Evolutionary conservation across 2,329 filamentous ascomycete genomes (phyloP), one percentile per base, ranked within the genome.

Genomic region (Chrysoporthe deuterocubensis): DNA sequence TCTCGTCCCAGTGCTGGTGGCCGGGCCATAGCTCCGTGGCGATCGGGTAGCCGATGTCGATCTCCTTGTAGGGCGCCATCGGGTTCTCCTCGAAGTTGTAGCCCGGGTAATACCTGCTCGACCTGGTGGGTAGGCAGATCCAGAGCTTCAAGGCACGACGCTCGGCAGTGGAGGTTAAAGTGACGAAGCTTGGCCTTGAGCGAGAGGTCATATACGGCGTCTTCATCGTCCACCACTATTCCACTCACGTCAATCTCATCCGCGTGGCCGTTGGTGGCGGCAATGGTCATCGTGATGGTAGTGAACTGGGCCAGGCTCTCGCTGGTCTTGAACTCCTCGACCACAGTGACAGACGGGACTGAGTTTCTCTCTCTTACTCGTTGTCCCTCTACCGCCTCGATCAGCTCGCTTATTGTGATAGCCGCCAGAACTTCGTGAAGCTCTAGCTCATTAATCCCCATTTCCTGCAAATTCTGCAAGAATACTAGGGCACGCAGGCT

Each of bases 401-500:
- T 70, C 4, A 67, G 34, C 8, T 46, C 62, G 34, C 11, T 14
- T 5, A 64, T 21, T 13, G 62, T 56, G 9, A 5, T 4, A n/a
- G 40, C 32, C 26, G 34, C 13, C 2, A 64, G 52, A 16, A 64
- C 52, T 6, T 54, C 50, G 21, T 64, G 44, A 18, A 64, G 56
- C 18, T 48, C 37, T 13, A 64, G 50, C 3, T 37, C 13, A 8
- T n/a, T 21, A 16, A 64, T 44, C 2, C 46, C 37, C 26, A 44
- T 34, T 48, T 43, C 1, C 14, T 48, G 62, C 34, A 64, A 16
- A 7, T 43, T 46, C 40, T 64, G 62, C 46, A 57, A 34, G 37
- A 64, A 52, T 5, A 32, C 32, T 74, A 79, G 76, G 2, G 76
- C 76, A 4, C 74, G 71, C 4, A 79, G 72, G 71, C 77, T 78